phyloP scores from a whole-genome alignment of 2,329 filamentous ascomycete species.

The Didymella lethalis region DNA sequence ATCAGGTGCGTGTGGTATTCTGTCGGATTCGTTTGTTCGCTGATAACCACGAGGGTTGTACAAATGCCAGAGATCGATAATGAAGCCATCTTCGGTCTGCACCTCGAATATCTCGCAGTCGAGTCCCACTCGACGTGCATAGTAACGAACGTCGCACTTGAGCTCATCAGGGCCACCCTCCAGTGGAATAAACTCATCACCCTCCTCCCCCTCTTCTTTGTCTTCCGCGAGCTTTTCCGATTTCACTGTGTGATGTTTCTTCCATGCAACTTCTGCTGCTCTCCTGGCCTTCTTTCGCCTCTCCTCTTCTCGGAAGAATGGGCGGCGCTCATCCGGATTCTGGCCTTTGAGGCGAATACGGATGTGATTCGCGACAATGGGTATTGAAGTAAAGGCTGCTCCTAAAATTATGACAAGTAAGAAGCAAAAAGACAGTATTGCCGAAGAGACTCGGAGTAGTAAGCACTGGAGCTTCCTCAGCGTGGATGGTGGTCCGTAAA shows the following conservation, averaged over 20 bases:
- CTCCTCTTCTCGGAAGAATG: constrained; percentile 77
- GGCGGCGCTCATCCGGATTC: constrained; percentile 67
- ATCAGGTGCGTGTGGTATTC: constrained; percentile 65
- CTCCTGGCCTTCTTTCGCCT: constrained; percentile 64
- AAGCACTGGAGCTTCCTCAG: constrained; percentile 71
- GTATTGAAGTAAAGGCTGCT: constrained; percentile 72
- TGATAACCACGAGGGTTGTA: constrained; percentile 81
- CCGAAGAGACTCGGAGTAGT: constrained; percentile 71
- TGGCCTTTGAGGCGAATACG: constrained; percentile 65
- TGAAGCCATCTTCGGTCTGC: constrained; percentile 92
- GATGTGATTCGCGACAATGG: constrained; percentile 58
- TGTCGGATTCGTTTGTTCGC: constrained; percentile 58
- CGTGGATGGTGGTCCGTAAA: constrained; percentile 78
- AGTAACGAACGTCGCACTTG: constrained; percentile 81
- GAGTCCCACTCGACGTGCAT: constrained; percentile 85
- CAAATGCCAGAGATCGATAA: constrained; percentile 88
- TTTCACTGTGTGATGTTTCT: constrained; percentile 49
- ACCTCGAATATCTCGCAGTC: constrained; percentile 85
- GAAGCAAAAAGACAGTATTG: constrained; percentile 79
- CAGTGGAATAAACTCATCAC: constrained; percentile 72
- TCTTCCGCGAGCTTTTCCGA: constrained; percentile 46
- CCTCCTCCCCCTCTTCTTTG: constrained; percentile 51
- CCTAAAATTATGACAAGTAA: constrained; percentile 78
- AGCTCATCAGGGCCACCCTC: constrained; percentile 84
- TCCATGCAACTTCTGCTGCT: constrained; percentile 70